Conservation (phyloP, 2,329 filamentous ascomycete genomes). For the Aureobasidium sp. region DNA sequence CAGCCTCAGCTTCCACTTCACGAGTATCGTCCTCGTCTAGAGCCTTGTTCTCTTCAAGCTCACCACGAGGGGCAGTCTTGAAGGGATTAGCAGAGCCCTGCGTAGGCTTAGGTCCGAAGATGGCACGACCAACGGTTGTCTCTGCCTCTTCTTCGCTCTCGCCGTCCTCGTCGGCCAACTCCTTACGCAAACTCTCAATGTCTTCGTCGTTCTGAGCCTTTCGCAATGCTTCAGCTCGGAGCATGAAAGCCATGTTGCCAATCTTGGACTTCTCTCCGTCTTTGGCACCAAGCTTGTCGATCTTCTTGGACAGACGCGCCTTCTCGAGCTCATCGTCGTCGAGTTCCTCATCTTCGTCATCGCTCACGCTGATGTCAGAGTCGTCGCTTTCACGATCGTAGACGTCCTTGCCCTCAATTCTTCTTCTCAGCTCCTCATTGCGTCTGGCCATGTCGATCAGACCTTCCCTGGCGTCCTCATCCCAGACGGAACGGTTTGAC, state of each 20-base stretch:
- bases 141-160: constrained; percentile 45
- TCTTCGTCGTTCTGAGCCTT: constrained; percentile 76
- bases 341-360: constrained; percentile 57
- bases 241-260: constrained; percentile 89
- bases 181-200: constrained; percentile 49
- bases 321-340: constrained; percentile 41
- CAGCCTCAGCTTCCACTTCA: constrained; percentile 23
- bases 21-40: constrained; percentile 38
- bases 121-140: constrained; percentile 58
- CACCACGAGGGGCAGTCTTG: constrained; percentile 33
- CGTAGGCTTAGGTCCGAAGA: constrained; percentile 51
- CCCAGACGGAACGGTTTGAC: constrained; percentile 74
- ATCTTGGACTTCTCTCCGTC: constrained; percentile 48
- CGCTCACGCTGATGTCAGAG: constrained; percentile 35
- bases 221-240: constrained; percentile 69
- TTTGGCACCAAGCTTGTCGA: constrained; percentile 34
- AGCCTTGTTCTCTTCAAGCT: constrained; percentile 53
- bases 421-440: constrained; percentile 71
- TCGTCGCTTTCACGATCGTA: constrained; percentile 33
- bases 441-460: constrained; percentile 73
- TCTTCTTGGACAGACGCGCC: constrained; percentile 26
- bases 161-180: constrained; percentile 58
- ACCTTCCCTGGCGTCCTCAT: constrained; percentile 72
- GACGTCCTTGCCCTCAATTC: constrained; percentile 65
- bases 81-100: constrained; percentile 24